These are phyloP conservation scores for Corallochytrium limacisporum DNA, from an alignment of 78 protist genomes.

Conservation along the genomic window DNA sequence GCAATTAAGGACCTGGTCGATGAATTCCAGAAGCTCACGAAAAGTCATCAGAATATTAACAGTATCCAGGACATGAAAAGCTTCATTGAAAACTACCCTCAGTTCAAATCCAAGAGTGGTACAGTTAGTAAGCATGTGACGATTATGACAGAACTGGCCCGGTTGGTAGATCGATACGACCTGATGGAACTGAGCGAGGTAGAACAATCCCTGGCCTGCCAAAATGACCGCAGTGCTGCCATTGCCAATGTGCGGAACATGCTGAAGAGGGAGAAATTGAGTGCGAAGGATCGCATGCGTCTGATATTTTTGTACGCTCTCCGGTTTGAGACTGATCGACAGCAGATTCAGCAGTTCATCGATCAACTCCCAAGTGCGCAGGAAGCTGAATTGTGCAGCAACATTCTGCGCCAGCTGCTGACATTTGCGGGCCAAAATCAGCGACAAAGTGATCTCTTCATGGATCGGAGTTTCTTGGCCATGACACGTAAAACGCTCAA, in stretches of 20 bases:
- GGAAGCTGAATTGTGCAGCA: background rate
- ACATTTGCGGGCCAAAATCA: conserved; percentile 52
- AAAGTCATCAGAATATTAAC: conserved; percentile 40
- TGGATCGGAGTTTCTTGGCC: conserved; percentile 29
- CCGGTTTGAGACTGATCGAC: conserved; percentile 47
- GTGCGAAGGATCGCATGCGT: conserved; percentile 37
- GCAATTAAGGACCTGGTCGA: conserved; percentile 62
- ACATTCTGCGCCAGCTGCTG: background rate
- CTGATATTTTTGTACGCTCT: conserved; percentile 68
- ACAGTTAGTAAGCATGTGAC: conserved; percentile 69
- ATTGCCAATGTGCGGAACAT: background rate
- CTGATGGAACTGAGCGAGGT: conserved; percentile 56
- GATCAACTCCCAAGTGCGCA: background rate
- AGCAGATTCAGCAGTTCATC: background rate
- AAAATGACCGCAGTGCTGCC: conserved; percentile 26
- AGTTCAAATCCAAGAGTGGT: conserved; percentile 37
- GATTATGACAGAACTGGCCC: conserved; percentile 39
- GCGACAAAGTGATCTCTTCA: conserved; percentile 57
- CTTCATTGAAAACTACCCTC: conserved; percentile 82
- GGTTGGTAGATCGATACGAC: conserved; percentile 1
- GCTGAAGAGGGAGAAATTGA: background rate
- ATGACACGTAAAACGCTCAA: conserved; percentile 14
- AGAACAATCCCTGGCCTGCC: conserved; percentile 83
- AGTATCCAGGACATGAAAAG: conserved; percentile 71
- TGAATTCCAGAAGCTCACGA: conserved; percentile 35